Base-by-base conservation (phyloP, 2,329 filamentous ascomycete genomes). In the Penicillium sp. region DNA sequence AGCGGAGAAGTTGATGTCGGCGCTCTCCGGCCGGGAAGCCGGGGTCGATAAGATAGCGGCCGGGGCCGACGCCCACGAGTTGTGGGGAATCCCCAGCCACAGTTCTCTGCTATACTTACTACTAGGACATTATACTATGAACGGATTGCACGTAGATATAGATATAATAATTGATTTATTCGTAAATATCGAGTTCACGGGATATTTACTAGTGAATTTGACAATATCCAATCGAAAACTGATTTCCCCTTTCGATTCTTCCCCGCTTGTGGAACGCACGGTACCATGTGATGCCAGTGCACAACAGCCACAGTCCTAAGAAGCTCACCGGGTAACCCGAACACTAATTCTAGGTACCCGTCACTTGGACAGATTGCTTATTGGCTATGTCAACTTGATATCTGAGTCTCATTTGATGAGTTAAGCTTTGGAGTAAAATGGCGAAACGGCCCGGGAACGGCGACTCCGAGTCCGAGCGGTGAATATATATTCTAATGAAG, bases 11-110 rank as follows among this genome's bases (percentile, higher is more conserved):
- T 45, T n/a, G 21, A 42, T 9, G 42, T 45, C 42, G 42, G 42
- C 18, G 42, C 42, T 45, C 42, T 45, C 42, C 42, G 42, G 19
- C 34, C 34, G 34, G 19, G 37, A 33, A 3, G 28, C 26, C 26
- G 42, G 42, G 26, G 28, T 19, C 16, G 42, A 45, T 45, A 45
- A 45, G 42, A 45, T 45, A 45, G 26, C 42, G 42, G 42, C 42
- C 42, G 42, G 42, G 42, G 42, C 42, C 42, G 42, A 33, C 9
- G n/a, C n/a, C n/a, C n/a, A 5, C 5, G 13, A 16, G 18, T 8
- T 45, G 26, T n/a, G 42, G 42, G 42, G 42, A 31, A 7, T 11
- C 13, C 13, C 8, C 6, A 10, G 3, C 13, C 13, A 8, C 5
- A 33, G 3, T 7, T 33, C 5, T 28, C 10, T 28, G 24, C 5